Evolutionary conservation across 176 grass and related monocot species (phyloP), one percentile per base, ranked within the genome.

Genomic region (Bolboschoenus planiculmis): DNA sequence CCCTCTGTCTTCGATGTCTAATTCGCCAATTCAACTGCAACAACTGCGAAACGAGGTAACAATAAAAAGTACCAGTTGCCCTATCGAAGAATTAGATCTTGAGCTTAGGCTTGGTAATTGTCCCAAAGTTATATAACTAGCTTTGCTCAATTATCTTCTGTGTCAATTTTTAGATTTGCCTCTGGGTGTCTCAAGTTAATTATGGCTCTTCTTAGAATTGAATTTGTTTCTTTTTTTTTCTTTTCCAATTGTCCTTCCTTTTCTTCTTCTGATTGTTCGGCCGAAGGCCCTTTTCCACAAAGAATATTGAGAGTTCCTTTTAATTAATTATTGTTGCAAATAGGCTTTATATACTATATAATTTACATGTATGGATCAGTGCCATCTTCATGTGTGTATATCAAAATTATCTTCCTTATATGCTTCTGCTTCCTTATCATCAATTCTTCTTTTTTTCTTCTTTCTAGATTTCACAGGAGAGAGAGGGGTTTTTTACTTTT

Each of bases 61-160:
- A 16, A 60, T 36, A 39, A 20, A 58, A 85, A 87, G 63, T 85
- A 81, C 89, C 85, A 82, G 47, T 64, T 89, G 34, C 80, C 40
- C 24, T 71, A 74, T 50, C 1, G 59, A 83, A 27, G 89, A 91
- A 67, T 34, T 94, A 81, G 92, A 94, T 94, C 89, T 94, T 29
- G 92, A 94, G 78, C 89, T 94, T 56, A 91, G 92, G 85, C 92
- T 94, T 73, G 89, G 89, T 33, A 77, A 57, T 74, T 85, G 76
- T 60, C 91, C 87, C 63, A 85, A 87, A 90, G 56, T 83, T 87
- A 81, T 58, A 85, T 74, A 31, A 64, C 26, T 54, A 55, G 72
- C 35, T 48, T 37, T 65, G 18, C 75, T 7, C 67, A 79, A 61
- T 27, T 26, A 26, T 44, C n/a, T 82, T 81, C 58, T 35, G 13